Base-by-base conservation (phyloP, 2,329 filamentous ascomycete species). In the Apiospora marii region DNA sequence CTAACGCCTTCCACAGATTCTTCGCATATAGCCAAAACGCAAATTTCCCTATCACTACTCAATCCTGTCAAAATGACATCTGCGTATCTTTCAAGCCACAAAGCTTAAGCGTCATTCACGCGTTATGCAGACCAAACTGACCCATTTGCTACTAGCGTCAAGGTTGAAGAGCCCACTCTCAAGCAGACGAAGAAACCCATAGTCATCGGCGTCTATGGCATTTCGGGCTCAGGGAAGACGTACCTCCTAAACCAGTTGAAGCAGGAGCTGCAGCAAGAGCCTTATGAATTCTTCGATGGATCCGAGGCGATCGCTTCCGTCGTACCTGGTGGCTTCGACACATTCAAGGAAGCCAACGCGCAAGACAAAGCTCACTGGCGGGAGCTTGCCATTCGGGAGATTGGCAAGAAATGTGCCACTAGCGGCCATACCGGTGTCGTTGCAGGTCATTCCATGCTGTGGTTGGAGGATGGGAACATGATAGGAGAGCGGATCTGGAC, bases 361-460 rank as follows among this genome's bases (percentile, higher is more conserved):
- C 22, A 77, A 6, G 75, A 83, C 16, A 85, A 88, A 76, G 27
- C n/a, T 0, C 1, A 75, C 0, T 84, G 75, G 72, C 87, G 89
- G 3, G 58, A 81, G 48, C 70, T 72, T 48, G 87, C 88, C 4
- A 89, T 91, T 69, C 69, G 82, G 0, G 74, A 19, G 0, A 87
- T 91, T 68, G 49, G 73, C 30, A 67, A 82, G 0, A 74, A 84
- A 10, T 87, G 85, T 71, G 64, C 71, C 1, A 16, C 75, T 0
- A 82, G 68, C 13, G 77, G 80, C 0, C 81, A 79, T 72, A 74
- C 79, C 6, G 89, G 79, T 1, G 75, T 92, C 3, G 86, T 92
- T 3, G 80, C 87, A 5, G 89, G 88, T 0, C 88, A 92, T 76
- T 87, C 83, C 76, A 87, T 87, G 81, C 87, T 91, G 74, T 90